Conservation (phyloP, 805 yeast species). For the Candida tibetensis region DNA sequence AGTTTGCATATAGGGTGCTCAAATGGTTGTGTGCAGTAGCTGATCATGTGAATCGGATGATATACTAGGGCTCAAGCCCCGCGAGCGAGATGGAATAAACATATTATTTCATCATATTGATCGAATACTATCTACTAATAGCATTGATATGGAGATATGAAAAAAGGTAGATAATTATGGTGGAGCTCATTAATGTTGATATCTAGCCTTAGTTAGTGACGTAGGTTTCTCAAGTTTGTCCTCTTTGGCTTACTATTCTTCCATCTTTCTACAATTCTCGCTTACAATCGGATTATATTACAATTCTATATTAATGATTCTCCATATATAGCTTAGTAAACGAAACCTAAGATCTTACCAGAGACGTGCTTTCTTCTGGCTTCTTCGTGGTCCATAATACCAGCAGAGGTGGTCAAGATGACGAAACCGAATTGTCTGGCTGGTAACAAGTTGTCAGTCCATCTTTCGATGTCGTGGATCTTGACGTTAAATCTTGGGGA, state of each 20-base stretch:
- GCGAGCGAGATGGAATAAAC: no score
- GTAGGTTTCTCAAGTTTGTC: no score
- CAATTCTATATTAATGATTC: background rate
- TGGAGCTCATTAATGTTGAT: no score
- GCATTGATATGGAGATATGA: no score
- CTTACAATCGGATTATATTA: background rate
- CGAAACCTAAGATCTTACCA: conserved; percentile 98
- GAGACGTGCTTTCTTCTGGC: conserved; percentile 99
- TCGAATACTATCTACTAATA: no score
- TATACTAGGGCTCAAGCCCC: no score
- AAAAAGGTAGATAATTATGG: no score
- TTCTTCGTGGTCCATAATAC: conserved; percentile 99
- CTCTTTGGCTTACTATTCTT: no score
- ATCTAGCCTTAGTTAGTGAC: no score
- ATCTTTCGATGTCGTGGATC: conserved; percentile 92
- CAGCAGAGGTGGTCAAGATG: conserved; percentile 97
- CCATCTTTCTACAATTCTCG: no score
- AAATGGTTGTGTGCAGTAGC: background rate
- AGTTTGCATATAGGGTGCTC: background rate
- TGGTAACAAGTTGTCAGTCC: conserved; percentile 98
- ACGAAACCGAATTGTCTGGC: conserved; percentile 99
- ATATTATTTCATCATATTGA: no score
- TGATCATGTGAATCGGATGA: background rate
- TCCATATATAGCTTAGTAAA: conserved; percentile 55
- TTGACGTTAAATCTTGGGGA: conserved; percentile 98